Evolutionary conservation across 164 flowering plant species (phyloP).

Genomic region (Tetrastigma voinierianum): DNA sequence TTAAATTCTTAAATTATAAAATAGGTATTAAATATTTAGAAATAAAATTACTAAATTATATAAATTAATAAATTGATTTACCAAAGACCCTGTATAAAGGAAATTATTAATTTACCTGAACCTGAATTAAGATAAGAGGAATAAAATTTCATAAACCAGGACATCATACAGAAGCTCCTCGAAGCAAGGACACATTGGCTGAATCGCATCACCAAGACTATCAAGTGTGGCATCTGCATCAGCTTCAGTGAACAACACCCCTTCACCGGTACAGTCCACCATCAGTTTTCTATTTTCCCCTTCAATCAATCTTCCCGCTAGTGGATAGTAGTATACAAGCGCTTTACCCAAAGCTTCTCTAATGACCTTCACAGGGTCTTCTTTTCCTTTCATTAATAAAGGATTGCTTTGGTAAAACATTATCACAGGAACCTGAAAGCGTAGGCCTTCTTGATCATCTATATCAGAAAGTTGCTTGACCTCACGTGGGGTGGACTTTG

Average conservation of each 20-base stretch:
- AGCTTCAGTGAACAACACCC: conserved; percentile 3
- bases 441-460: too few species aligned
- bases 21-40: too few species aligned
- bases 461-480: too few species aligned
- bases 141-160: neutral
- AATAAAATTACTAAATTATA: too few species aligned
- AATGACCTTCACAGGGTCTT: conserved; percentile 22
- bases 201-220: neutral
- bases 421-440: conserved; percentile 15
- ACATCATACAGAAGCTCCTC: neutral
- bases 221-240: conserved; percentile 5
- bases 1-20: too few species aligned
- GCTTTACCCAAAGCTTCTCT: conserved; percentile 19
- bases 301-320: conserved; percentile 32
- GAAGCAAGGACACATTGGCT: neutral
- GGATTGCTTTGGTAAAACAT: conserved; percentile 8
- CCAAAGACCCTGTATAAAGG: neutral
- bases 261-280: conserved; percentile 23
- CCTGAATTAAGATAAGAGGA: neutral
- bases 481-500: too few species aligned
- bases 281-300: conserved; percentile 19
- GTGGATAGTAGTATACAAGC: conserved; percentile 27
- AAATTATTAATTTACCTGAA: neutral
- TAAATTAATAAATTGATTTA: too few species aligned
- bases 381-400: conserved; percentile 8